Percentiles rank a stretch among this genome's conserved stretches.
phyloP scores from a whole-genome alignment of 2,329 filamentous ascomycete genomes.

The Neoscytalidium dimidiatum region DNA sequence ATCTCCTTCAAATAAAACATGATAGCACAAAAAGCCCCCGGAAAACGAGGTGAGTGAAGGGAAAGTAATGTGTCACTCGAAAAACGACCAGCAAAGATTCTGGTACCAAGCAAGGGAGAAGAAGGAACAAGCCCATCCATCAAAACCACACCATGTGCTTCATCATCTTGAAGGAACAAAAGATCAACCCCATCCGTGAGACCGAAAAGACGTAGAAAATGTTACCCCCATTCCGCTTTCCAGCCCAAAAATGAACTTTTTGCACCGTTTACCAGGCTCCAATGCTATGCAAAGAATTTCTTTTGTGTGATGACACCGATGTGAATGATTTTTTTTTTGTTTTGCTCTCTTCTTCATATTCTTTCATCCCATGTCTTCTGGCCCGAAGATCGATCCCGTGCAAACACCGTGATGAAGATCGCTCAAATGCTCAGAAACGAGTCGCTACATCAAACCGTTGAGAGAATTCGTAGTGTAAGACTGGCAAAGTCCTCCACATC shows the following conservation, averaged over 20 bases:
- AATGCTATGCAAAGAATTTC: constrained; percentile 20
- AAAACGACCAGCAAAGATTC: neutral
- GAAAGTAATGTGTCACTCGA: neutral
- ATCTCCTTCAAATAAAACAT: neutral
- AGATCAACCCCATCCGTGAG: neutral
- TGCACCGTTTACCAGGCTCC: constrained; percentile 17
- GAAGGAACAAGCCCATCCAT: neutral
- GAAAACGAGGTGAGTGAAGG: neutral
- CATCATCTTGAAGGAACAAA: neutral
- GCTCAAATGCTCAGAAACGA: constrained; percentile 20
- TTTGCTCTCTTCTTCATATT: neutral
- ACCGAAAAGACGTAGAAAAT: neutral
- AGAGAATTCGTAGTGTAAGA: neutral
- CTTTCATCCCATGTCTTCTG: neutral
- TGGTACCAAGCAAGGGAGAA: neutral
- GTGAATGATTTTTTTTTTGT: constrained; percentile 9
- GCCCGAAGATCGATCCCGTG: constrained; percentile 1
- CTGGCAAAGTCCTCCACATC: neutral
- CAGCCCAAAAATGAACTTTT: constrained; percentile 15
- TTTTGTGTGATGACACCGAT: constrained; percentile 8
- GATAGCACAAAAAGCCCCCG: neutral
- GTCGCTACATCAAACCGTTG: constrained; percentile 16
- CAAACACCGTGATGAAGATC: constrained; percentile 16
- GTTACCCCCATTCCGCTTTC: neutral
- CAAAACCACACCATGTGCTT: neutral